These are phyloP conservation scores for Dendrobium huoshanense DNA, from an alignment of 106 monocot species.

Conservation along the genomic window DNA sequence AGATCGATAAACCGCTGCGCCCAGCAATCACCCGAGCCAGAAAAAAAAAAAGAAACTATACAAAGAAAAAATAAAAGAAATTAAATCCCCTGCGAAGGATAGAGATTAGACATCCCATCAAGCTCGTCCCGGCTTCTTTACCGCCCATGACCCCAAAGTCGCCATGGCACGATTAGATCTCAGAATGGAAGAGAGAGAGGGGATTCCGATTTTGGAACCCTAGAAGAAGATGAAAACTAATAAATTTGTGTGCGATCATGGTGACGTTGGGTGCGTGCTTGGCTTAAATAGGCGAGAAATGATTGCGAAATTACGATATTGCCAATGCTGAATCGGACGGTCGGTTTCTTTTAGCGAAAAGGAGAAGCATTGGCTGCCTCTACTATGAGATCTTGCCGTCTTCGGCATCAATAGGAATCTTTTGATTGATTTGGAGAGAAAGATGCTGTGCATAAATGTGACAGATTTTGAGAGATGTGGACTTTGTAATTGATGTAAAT, in stretches of 20 bases:
- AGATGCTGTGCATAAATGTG: too few species aligned
- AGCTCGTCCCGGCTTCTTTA: not conserved
- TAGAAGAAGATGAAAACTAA: not conserved
- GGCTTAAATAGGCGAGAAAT: not conserved
- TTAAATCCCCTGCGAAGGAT: not conserved
- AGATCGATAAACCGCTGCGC: constrained; percentile 60
- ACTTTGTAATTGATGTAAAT: too few species aligned
- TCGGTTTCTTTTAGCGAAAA: not conserved
- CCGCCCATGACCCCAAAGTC: not conserved
- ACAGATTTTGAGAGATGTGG: too few species aligned
- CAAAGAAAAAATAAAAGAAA: not conserved
- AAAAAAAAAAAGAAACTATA: not conserved
- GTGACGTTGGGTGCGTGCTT: not conserved
- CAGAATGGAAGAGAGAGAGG: not conserved
- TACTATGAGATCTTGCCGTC: too few species aligned
- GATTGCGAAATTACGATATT: not conserved
- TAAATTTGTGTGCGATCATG: not conserved
- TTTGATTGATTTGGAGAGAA: too few species aligned
- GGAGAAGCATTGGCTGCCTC: too few species aligned
- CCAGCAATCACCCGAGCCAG: constrained; percentile 8
- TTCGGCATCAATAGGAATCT: too few species aligned
- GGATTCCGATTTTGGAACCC: not conserved
- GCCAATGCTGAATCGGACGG: not conserved
- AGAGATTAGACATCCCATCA: not conserved
- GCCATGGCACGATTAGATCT: not conserved